phyloP scores from a whole-genome alignment of 75 land plant genomes.

The Sequoiadendron giganteum region DNA sequence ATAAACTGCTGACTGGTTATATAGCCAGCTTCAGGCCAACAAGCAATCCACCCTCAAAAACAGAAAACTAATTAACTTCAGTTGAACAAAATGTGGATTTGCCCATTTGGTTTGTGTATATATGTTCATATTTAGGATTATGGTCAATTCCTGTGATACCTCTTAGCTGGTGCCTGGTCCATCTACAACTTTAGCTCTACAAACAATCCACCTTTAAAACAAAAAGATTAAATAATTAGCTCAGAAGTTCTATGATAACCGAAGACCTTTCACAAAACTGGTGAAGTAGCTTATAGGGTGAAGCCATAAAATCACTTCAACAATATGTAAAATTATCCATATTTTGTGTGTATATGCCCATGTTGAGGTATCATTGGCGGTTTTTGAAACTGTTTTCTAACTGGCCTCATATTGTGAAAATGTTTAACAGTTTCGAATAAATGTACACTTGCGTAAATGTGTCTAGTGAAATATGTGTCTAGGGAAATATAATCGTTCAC shows the following conservation, averaged over 20 bases:
- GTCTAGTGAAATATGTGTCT: background rate
- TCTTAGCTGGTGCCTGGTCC: background rate
- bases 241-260: background rate
- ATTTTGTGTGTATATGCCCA: background rate
- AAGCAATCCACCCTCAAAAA: background rate
- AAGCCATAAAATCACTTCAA: background rate
- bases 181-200: background rate
- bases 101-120: background rate
- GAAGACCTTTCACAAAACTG: background rate
- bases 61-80: background rate
- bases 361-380: background rate
- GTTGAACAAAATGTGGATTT: background rate
- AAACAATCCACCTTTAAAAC: background rate
- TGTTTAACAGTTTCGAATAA: background rate
- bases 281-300: background rate
- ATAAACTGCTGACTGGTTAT: background rate
- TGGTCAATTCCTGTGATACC: background rate
- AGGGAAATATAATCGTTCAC: background rate
- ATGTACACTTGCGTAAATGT: background rate
- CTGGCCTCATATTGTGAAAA: background rate
- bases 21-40: background rate
- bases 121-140: background rate
- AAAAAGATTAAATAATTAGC: background rate
- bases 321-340: background rate
- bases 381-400: background rate